These are phyloP conservation scores for Suhomyces vadensis DNA, from an alignment of 805 yeast genomes.

Conservation along the genomic window DNA sequence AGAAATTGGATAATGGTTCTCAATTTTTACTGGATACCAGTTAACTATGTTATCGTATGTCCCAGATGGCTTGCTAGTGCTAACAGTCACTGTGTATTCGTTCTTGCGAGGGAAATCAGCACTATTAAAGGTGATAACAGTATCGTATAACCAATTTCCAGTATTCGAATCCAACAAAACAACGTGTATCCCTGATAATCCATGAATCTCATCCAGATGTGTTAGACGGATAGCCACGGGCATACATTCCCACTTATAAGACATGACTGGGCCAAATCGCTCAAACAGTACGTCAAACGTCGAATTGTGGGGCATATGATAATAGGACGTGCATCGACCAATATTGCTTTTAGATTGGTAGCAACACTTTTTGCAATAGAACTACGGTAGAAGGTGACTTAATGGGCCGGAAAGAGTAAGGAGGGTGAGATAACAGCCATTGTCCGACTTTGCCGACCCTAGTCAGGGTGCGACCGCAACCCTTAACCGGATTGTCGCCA, in stretches of 20 bases:
- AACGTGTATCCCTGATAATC: constrained; percentile 25
- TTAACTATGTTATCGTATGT: constrained; percentile 3
- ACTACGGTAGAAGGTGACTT: not conserved
- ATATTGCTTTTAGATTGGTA: too few species aligned
- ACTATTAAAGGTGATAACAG: not conserved
- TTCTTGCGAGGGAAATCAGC: not conserved
- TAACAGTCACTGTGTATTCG: not conserved
- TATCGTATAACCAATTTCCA: not conserved
- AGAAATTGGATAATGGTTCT: not conserved
- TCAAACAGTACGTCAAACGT: not conserved
- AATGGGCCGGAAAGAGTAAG: too few species aligned
- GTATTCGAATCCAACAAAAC: constrained; percentile 6
- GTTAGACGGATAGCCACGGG: constrained; percentile 26
- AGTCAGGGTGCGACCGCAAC: too few species aligned
- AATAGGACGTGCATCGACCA: not conserved
- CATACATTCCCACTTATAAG: constrained; percentile 17
- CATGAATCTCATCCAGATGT: constrained; percentile 16
- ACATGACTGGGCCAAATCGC: not conserved
- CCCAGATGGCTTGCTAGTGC: not conserved
- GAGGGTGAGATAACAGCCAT: too few species aligned
- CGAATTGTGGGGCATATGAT: constrained; percentile 1
- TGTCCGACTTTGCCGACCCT: too few species aligned
- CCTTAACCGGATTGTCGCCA: too few species aligned
- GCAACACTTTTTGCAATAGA: not conserved
- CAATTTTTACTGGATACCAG: constrained; percentile 11